Conservation (phyloP, 176 grass and related monocot genomes). For the Carex scoparia region DNA sequence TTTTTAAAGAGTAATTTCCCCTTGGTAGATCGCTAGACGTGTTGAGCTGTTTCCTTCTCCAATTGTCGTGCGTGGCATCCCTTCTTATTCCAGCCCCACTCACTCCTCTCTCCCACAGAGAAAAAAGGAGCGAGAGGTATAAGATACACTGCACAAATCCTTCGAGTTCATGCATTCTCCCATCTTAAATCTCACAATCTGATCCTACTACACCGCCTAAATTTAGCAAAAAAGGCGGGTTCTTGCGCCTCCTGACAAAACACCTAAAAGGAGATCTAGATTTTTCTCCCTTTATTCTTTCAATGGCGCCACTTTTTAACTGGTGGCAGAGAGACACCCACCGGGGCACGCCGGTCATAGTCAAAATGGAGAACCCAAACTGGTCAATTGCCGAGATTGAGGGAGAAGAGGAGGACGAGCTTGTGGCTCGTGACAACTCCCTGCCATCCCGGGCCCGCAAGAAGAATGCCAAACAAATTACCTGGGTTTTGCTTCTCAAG, state of each 20-base stretch:
- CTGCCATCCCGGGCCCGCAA: slow-evolving; percentile 43
- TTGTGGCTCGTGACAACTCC: slow-evolving; percentile 15
- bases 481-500: slow-evolving; percentile 97
- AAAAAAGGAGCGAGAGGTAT: background rate
- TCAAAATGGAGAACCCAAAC: slow-evolving; percentile 99
- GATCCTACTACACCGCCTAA: slow-evolving; percentile 6
- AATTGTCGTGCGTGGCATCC: slow-evolving; percentile 2
- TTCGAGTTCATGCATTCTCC: slow-evolving; percentile 14
- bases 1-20: background rate
- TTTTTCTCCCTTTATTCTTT: slow-evolving; percentile 23
- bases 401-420: slow-evolving; percentile 73
- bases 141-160: background rate
- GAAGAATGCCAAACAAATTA: slow-evolving; percentile 99
- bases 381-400: slow-evolving; percentile 97
- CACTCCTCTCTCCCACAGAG: background rate
- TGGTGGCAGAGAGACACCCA: slow-evolving; percentile 72
- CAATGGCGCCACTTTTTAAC: slow-evolving; percentile 68
- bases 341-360: slow-evolving; percentile 94
- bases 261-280: background rate
- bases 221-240: slow-evolving; percentile 23
- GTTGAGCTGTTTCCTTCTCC: slow-evolving; percentile 65
- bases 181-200: background rate
- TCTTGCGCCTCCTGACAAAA: background rate
- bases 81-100: background rate
- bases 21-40: slow-evolving; percentile 39